Evolutionary conservation across 768 basidiomycete genomes (phyloP).

Genomic region (Calocybe cyanea): DNA sequence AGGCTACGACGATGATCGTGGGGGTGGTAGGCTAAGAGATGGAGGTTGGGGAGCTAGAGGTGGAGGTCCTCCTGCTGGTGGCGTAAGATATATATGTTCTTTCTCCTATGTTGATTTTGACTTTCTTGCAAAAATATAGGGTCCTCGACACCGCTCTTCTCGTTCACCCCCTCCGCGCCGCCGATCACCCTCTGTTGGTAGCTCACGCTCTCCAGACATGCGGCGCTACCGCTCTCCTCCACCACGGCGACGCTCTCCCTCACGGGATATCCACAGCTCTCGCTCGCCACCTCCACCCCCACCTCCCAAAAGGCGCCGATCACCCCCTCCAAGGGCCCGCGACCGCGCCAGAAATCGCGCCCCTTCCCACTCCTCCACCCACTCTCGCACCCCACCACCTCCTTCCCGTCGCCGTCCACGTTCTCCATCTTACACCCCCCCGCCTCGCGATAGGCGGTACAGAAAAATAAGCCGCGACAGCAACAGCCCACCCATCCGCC

Average conservation of each 20-base stretch:
- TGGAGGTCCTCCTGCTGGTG: constrained; percentile 39
- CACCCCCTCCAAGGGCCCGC: constrained; percentile 20
- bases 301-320: constrained; percentile 17
- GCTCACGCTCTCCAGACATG: constrained; percentile 38
- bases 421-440: constrained; percentile 50
- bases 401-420: constrained; percentile 34
- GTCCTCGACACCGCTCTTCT: constrained; percentile 43
- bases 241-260: constrained; percentile 41
- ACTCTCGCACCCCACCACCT: constrained; percentile 34
- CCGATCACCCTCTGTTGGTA: constrained; percentile 35
- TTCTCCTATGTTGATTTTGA: constrained; percentile 7
- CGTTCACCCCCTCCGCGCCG: constrained; percentile 48
- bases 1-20: constrained; percentile 43
- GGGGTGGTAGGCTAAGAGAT: constrained; percentile 53
- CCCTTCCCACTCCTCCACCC: constrained; percentile 42
- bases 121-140: constrained; percentile 23
- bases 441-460: constrained; percentile 35
- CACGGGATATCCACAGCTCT: constrained; percentile 30
- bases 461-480: constrained; percentile 34
- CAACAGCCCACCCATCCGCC: constrained; percentile 53
- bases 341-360: constrained; percentile 22
- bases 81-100: constrained; percentile 24
- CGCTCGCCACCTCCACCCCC: constrained; percentile 34
- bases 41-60: constrained; percentile 71
- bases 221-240: constrained; percentile 39